Evolutionary conservation across 2,329 filamentous ascomycete species (phyloP).

Genomic region (Fusarium ramigenum): DNA sequence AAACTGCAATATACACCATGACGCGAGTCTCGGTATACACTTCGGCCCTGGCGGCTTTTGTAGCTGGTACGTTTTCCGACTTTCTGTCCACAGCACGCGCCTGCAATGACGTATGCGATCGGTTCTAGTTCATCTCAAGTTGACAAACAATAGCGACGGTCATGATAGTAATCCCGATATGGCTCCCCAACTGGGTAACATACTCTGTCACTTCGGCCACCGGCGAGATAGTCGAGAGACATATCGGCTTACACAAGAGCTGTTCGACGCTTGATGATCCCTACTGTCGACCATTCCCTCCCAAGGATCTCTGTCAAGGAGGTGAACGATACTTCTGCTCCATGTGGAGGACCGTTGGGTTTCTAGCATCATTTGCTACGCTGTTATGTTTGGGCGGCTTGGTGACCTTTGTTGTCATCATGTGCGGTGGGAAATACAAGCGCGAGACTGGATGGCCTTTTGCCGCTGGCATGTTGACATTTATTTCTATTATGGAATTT

Average conservation of each 20-base stretch:
- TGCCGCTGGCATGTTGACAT: conserved; percentile 69
- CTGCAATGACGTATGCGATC: conserved; percentile 39
- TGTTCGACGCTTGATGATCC: conserved; percentile 76
- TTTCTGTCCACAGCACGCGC: conserved; percentile 10
- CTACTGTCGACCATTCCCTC: conserved; percentile 61
- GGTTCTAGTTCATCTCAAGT: conserved; percentile 20
- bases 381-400: conserved; percentile 84
- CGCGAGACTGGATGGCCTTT: conserved; percentile 86
- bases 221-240: conserved; percentile 61
- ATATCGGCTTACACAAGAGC: conserved; percentile 81
- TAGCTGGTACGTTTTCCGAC: conserved; percentile 51
- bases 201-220: conserved; percentile 64
- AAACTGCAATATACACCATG: conserved; percentile 45
- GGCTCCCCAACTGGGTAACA: conserved; percentile 76
- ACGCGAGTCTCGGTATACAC: conserved; percentile 56
- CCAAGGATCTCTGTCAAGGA: conserved; percentile 48
- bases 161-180: conserved; percentile 75
- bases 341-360: conserved; percentile 89
- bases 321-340: conserved; percentile 81
- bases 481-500: conserved; percentile 76
- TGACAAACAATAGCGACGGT: conserved; percentile 66
- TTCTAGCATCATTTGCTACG: conserved; percentile 84
- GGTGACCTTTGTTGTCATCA: conserved; percentile 80
- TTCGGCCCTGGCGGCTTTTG: conserved; percentile 54
- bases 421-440: conserved; percentile 81